Conservation (phyloP, 257 asterid genomes). For the Rubia yunnanensis region DNA sequence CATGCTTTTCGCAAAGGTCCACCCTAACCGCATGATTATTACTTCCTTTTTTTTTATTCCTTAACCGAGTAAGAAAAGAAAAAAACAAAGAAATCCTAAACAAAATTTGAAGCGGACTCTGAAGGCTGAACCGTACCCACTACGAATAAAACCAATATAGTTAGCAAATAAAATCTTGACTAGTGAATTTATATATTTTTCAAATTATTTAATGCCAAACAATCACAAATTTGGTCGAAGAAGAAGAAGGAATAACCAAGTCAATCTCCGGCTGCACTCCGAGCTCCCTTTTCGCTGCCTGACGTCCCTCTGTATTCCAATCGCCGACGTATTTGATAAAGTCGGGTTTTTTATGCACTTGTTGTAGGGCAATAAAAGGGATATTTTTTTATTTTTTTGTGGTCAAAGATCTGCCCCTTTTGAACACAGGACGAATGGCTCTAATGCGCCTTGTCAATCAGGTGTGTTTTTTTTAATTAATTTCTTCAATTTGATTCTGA, state of each 20-base stretch:
- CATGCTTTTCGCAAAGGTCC: background rate
- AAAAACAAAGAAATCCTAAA: background rate
- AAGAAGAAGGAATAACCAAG: background rate
- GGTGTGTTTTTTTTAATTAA: constrained; percentile 27
- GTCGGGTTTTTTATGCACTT: background rate
- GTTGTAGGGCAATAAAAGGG: background rate
- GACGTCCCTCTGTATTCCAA: background rate
- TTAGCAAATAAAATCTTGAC: constrained; percentile 4
- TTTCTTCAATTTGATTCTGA: background rate
- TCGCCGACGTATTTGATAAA: background rate
- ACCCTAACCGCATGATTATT: no score
- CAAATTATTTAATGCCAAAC: background rate
- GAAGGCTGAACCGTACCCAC: background rate
- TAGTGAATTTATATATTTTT: background rate
- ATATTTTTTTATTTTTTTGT: background rate
- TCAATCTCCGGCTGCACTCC: constrained; percentile 1
- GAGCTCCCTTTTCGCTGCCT: background rate
- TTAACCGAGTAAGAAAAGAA: background rate
- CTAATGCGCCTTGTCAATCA: constrained; percentile 51
- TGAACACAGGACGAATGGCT: constrained; percentile 33
- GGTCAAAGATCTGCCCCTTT: constrained; percentile 18
- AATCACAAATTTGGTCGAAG: background rate
- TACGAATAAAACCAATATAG: background rate
- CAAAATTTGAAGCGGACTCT: background rate
- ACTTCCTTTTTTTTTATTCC: no score